Conservation (phyloP, 371 early-diverging fungal species). For the Mucor piriformis region DNA sequence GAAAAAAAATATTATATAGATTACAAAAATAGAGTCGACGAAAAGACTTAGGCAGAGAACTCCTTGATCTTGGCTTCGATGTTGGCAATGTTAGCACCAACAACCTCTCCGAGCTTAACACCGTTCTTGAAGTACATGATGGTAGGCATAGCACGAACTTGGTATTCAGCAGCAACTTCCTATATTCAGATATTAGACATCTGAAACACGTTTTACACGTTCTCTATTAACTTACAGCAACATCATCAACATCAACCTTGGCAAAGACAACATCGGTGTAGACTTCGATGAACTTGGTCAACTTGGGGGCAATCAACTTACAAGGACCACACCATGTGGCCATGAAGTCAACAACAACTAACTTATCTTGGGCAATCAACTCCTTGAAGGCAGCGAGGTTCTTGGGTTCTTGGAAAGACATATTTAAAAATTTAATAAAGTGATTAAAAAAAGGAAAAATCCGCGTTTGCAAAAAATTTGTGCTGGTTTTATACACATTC, state of each 20-base stretch:
- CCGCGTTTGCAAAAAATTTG: background rate
- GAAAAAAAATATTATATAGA: background rate
- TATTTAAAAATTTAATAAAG: slow-evolving; percentile 10
- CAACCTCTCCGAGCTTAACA: slow-evolving; percentile 67
- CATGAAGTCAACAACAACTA: slow-evolving; percentile 66
- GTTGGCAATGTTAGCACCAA: slow-evolving; percentile 66
- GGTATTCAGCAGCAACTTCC: slow-evolving; percentile 71
- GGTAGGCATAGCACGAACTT: slow-evolving; percentile 91
- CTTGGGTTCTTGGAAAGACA: slow-evolving; percentile 30
- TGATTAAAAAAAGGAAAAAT: slow-evolving; percentile 5
- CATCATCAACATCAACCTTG: slow-evolving; percentile 86
- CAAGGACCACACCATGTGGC: slow-evolving; percentile 88
- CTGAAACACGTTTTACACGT: background rate
- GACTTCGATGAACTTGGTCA: slow-evolving; percentile 56
- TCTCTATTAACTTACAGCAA: slow-evolving; percentile 40
- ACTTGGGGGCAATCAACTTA: slow-evolving; percentile 83
- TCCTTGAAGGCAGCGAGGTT: slow-evolving; percentile 34
- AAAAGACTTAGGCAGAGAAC: slow-evolving; percentile 3
- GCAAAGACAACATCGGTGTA: slow-evolving; percentile 68
- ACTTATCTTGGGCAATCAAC: slow-evolving; percentile 30
- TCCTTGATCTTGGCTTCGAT: slow-evolving; percentile 25
- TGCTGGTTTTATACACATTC: slow-evolving; percentile 12
- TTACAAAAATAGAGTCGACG: background rate
- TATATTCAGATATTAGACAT: slow-evolving; percentile 5
- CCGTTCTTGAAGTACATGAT: slow-evolving; percentile 82